Conservation (phyloP, 768 basidiomycete genomes). For the Mycena alexandri region DNA sequence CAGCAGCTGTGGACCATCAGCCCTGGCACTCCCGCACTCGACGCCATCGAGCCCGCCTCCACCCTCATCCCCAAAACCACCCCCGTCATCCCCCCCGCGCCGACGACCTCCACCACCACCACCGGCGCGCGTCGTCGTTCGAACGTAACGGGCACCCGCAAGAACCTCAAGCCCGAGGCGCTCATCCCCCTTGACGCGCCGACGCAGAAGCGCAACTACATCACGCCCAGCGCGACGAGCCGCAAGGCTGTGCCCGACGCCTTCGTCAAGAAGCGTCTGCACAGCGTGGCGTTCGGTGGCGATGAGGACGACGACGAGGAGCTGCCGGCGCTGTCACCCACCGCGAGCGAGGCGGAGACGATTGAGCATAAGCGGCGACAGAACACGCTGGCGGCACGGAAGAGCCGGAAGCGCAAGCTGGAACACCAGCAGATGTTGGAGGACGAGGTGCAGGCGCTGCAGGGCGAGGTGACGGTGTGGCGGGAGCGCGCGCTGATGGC, state of each 20-base stretch:
- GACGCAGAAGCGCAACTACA: slow-evolving; percentile 68
- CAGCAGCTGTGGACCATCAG: slow-evolving; percentile 25
- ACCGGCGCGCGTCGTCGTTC: not conserved
- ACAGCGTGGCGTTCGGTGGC: slow-evolving; percentile 48
- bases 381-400: slow-evolving; percentile 78
- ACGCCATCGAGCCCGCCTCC: slow-evolving; percentile 23
- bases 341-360: slow-evolving; percentile 58
- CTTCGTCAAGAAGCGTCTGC: slow-evolving; percentile 59
- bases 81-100: slow-evolving; percentile 29
- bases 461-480: slow-evolving; percentile 64
- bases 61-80: not conserved
- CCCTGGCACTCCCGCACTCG: slow-evolving; percentile 29
- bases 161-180: slow-evolving; percentile 61
- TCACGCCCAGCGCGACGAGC: slow-evolving; percentile 64
- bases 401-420: slow-evolving; percentile 73
- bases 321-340: slow-evolving; percentile 43
- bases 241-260: slow-evolving; percentile 70
- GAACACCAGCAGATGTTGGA: slow-evolving; percentile 71
- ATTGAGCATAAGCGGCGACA: slow-evolving; percentile 76
- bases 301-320: slow-evolving; percentile 47
- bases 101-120: not conserved
- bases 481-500: slow-evolving; percentile 52
- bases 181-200: slow-evolving; percentile 69
- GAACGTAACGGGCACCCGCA: slow-evolving; percentile 60
- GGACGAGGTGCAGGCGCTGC: slow-evolving; percentile 53